Evolutionary conservation across 2,329 filamentous ascomycete species (phyloP), one percentile per base, ranked within the genome.

Genomic region (Sporothrix curviconia): DNA sequence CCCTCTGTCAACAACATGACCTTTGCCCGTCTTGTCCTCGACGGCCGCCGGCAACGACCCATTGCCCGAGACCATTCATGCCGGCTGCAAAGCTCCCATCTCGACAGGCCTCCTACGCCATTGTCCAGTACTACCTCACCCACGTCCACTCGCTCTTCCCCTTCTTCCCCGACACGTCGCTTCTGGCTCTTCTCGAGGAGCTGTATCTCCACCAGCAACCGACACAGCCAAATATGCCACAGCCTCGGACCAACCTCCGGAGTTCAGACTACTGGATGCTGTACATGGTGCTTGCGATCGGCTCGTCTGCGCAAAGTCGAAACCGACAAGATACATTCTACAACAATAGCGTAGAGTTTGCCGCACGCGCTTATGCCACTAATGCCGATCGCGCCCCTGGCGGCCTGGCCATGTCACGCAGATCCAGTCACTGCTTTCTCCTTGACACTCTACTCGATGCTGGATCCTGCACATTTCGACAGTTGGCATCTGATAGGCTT

Each of bases 401-500:
- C 86, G 64, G n/a, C 92, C 92, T 0, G 92, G 92, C 19, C 90
- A 90, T 56, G 82, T 90, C 24, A 82, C 83, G 1, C 92, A 94
- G 64, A 90, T 97, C 15, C 92, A 96, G 69, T 91, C 91, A 0
- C 78, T 97, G 22, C 73, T 96, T 2, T 77, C 97, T n/a, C n/a
- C 2, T 81, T 97, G 54, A 91, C 90, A 0, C 85, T 95, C 65
- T 97, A 96, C 69, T 86, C 92, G 3, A 88, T 94, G 76, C 78
- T 96, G 51, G 92, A 97, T 65, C 92, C 92, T 2, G 83, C 86
- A 42, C 90, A 95, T 67, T 96, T 96, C 66, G 91, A 96, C 66
- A 90, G 87, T 65, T 97, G 94, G 92, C 92, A 94, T 62, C 73
- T 96, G 61, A 89, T 96, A 57, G 94, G 92, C 7, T 92, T 94